A percentile compares a stretch with the other conserved stretches of the same genome.
Conservation (phyloP, 73 alveolate species). For the Paramecium sonneborni region DNA sequence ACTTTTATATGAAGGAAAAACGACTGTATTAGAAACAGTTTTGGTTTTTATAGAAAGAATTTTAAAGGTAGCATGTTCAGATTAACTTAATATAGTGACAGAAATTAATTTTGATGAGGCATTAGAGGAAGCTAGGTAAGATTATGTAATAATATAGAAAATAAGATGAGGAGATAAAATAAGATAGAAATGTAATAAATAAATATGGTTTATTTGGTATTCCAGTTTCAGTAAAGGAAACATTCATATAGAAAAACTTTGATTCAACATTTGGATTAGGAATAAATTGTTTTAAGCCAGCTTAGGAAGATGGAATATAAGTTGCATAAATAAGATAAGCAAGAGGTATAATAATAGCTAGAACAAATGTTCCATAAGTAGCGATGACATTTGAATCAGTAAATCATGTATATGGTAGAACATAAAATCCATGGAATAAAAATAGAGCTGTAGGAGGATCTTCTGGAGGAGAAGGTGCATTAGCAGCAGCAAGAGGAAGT, state of each 20-base stretch:
- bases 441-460: constrained; percentile 82
- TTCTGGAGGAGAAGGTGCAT: constrained; percentile 89
- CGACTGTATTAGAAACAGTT: constrained; percentile 15
- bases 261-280: constrained; percentile 60
- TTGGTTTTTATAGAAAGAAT: constrained; percentile 30
- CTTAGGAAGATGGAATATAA: constrained; percentile 59
- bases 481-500: constrained; percentile 72
- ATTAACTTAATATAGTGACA: background rate
- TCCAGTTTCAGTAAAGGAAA: constrained; percentile 83
- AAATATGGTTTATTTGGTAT: constrained; percentile 71
- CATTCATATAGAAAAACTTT: constrained; percentile 53
- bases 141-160: background rate
- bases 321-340: constrained; percentile 63
- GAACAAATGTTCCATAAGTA: constrained; percentile 72
- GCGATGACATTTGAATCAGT: constrained; percentile 61
- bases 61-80: constrained; percentile 1
- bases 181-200: constrained; percentile 4
- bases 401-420: constrained; percentile 71
- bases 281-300: constrained; percentile 23
- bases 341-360: constrained; percentile 77
- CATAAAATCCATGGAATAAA: constrained; percentile 75
- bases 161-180: constrained; percentile 15
- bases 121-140: constrained; percentile 39
- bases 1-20: background rate
- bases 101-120: constrained; percentile 54